Percentiles rank a stretch among this genome's conserved stretches.
phyloP scores from a whole-genome alignment of 78 protist genomes.

The Corallochytrium limacisporum region DNA sequence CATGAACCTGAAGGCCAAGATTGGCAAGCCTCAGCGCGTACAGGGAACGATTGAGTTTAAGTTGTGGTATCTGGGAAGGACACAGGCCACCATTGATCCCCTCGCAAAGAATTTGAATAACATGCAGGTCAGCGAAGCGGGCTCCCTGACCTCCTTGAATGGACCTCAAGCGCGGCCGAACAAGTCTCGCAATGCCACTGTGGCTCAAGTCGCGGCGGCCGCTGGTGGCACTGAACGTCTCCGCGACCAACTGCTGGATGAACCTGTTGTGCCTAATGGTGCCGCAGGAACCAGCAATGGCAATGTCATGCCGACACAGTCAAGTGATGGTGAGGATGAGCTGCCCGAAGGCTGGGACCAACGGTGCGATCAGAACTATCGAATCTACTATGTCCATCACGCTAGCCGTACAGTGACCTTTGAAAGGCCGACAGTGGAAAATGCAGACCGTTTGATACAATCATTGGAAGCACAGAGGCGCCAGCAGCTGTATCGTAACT shows the following conservation, averaged over 20 bases:
- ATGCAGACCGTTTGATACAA: neutral
- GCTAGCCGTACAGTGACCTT: constrained; percentile 25
- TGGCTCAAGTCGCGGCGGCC: neutral
- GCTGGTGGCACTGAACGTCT: neutral
- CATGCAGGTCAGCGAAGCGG: too few species aligned
- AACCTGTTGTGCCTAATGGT: too few species aligned
- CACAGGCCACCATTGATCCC: too few species aligned
- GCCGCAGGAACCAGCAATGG: neutral
- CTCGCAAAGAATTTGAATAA: too few species aligned
- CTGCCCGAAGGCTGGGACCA: constrained; percentile 29
- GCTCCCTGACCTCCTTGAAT: neutral
- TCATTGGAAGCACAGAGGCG: neutral
- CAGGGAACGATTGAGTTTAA: too few species aligned
- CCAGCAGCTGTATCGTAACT: neutral
- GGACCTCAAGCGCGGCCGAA: neutral
- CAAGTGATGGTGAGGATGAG: neutral
- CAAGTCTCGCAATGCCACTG: neutral
- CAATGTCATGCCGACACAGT: neutral
- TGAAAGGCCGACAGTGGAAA: constrained; percentile 10
- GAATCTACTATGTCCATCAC: constrained; percentile 48
- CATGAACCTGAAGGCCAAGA: neutral
- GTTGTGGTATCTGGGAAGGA: too few species aligned
- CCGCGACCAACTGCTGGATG: too few species aligned
- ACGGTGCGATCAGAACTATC: constrained; percentile 13
- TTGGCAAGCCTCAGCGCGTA: too few species aligned